Conservation (phyloP, 257 asterid genomes). For the Echites panduratus region DNA sequence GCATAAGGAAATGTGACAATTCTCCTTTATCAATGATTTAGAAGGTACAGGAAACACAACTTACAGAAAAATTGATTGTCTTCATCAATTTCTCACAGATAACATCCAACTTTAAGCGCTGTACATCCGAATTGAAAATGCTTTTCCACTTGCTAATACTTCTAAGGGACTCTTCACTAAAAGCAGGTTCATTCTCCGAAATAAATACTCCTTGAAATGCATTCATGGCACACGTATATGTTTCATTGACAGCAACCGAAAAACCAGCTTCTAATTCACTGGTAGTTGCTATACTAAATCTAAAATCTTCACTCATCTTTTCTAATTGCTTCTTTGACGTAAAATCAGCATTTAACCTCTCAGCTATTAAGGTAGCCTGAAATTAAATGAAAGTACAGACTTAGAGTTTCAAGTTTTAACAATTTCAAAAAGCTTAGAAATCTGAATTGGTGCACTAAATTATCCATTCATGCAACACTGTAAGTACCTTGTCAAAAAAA, state of each 20-base stretch:
- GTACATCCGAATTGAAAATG: conserved; percentile 45
- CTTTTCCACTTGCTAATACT: conserved; percentile 56
- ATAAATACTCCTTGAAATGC: conserved; percentile 35
- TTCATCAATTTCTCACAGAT: conserved; percentile 41
- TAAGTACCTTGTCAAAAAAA: conserved; percentile 49
- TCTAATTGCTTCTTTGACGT: conserved; percentile 24
- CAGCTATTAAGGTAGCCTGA: conserved; percentile 50
- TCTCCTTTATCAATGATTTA: neutral
- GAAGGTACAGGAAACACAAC: conserved; percentile 20
- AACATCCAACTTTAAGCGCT: conserved; percentile 47
- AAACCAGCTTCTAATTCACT: conserved; percentile 36
- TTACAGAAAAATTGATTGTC: conserved; percentile 54
- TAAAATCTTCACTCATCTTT: conserved; percentile 19
- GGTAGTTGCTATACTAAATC: conserved; percentile 14
- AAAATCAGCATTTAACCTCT: conserved; percentile 34
- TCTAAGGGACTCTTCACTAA: conserved; percentile 29
- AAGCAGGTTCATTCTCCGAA: conserved; percentile 31
- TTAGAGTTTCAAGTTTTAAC: conserved; percentile 5
- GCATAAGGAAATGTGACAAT: conserved; percentile 2
- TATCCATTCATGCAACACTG: conserved; percentile 2
- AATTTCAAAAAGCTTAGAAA: conserved; percentile 3
- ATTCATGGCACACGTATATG: conserved; percentile 31
- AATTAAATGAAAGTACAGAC: conserved; percentile 15
- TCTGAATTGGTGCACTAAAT: neutral
- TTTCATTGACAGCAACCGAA: conserved; percentile 34